Conservation (phyloP, 192 early-diverging fungal genomes). For the Podila epigama region DNA sequence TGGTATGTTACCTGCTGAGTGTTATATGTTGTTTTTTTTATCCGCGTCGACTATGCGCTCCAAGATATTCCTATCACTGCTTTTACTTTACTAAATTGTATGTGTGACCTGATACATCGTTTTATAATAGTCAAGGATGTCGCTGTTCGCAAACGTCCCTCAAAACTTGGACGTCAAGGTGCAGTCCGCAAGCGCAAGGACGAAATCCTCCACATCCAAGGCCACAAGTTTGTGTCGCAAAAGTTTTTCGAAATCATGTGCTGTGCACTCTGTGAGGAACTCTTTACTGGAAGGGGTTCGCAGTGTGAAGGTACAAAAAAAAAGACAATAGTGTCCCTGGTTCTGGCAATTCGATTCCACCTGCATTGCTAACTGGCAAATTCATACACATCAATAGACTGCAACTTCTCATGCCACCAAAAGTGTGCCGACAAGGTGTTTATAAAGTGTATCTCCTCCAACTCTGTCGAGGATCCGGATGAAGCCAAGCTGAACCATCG, state of each 20-base stretch:
- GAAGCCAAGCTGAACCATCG: constrained; percentile 82
- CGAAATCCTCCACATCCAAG: constrained; percentile 83
- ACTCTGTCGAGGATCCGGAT: constrained; percentile 68
- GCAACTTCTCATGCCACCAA: constrained; percentile 91
- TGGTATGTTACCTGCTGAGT: too few relatives aligned
- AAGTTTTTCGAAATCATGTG: constrained; percentile 97
- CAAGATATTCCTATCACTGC: too few relatives aligned
- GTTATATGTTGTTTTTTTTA: too few relatives aligned
- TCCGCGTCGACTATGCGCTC: too few relatives aligned
- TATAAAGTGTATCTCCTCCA: constrained; percentile 84
- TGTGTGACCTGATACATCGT: not conserved
- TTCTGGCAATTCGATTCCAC: not conserved
- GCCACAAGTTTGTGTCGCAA: constrained; percentile 92
- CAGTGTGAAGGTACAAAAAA: constrained; percentile 83
- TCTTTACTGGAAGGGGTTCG: constrained; percentile 87
- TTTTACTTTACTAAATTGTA: too few relatives aligned
- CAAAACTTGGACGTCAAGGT: constrained; percentile 73
- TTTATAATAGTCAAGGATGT: constrained; percentile 54
- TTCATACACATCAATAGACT: constrained; percentile 59
- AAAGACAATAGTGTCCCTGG: not conserved
- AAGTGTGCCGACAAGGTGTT: constrained; percentile 86
- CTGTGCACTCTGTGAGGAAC: constrained; percentile 95
- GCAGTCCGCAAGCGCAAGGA: constrained; percentile 83
- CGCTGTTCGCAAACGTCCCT: constrained; percentile 57
- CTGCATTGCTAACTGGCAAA: not conserved